Evolutionary conservation across 306 rosid species (phyloP).

Genomic region (Cicer bijugum): DNA sequence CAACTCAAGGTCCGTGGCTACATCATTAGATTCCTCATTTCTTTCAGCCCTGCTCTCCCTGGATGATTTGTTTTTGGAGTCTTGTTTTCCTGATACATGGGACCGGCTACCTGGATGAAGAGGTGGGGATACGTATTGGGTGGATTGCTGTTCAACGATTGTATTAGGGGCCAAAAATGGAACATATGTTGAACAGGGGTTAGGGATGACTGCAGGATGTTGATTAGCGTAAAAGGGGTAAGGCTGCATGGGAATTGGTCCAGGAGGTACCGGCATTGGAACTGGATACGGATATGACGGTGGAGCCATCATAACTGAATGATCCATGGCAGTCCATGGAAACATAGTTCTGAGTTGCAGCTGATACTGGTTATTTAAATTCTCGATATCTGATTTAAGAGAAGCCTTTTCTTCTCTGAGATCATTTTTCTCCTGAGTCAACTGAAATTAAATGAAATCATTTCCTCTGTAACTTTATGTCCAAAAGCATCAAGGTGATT

Average conservation of each 20-base stretch:
- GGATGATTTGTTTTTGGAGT: constrained; percentile 57
- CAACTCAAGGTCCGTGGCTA: constrained; percentile 71
- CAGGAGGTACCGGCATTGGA: constrained; percentile 76
- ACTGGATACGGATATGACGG: constrained; percentile 78
- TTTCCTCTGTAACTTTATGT: constrained; percentile 22
- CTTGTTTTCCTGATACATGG: constrained; percentile 55
- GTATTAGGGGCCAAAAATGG: constrained; percentile 70
- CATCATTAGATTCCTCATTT: constrained; percentile 60
- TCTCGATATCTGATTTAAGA: constrained; percentile 79
- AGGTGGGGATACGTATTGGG: constrained; percentile 56
- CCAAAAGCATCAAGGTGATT: constrained; percentile 18
- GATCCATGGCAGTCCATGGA: constrained; percentile 92
- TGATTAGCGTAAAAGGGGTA: constrained; percentile 75
- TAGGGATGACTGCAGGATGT: constrained; percentile 67
- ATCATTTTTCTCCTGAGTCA: constrained; percentile 87
- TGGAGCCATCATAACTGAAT: constrained; percentile 74
- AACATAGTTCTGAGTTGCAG: constrained; percentile 76
- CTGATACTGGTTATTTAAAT: constrained; percentile 76
- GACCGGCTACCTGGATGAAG: constrained; percentile 61
- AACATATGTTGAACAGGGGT: constrained; percentile 71
- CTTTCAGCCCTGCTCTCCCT: constrained; percentile 62
- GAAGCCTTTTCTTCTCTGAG: constrained; percentile 95
- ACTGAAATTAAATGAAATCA: constrained; percentile 56
- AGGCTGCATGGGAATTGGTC: constrained; percentile 76
- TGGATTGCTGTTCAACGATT: constrained; percentile 68